Evolutionary conservation across 371 early-diverging fungal species (phyloP).

Genomic region (Mucor irregularis): DNA sequence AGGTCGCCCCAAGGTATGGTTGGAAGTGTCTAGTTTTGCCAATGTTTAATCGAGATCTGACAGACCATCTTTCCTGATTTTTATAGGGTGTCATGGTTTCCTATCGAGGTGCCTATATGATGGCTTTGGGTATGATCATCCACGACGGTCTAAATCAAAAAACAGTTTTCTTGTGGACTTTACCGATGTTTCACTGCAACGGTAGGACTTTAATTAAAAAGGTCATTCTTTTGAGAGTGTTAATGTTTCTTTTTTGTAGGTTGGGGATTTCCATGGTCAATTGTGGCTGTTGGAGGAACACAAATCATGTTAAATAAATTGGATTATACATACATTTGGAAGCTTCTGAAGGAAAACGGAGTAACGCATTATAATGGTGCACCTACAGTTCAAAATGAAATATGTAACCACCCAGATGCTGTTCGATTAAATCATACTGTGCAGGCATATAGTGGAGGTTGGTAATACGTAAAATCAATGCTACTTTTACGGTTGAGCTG

Average conservation of each 20-base stretch:
- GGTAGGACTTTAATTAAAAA: conserved; percentile 15
- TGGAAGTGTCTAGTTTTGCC: too few species aligned
- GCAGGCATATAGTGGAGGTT: conserved; percentile 54
- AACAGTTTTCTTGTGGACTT: conserved; percentile 59
- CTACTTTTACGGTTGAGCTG: neutral
- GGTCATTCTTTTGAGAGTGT: neutral
- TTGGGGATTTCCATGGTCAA: conserved; percentile 70
- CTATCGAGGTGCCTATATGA: conserved; percentile 55
- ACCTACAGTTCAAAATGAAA: conserved; percentile 69
- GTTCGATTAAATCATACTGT: conserved; percentile 42
- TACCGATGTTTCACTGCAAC: conserved; percentile 73
- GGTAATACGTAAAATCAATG: neutral
- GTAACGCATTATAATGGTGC: conserved; percentile 70
- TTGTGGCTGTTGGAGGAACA: conserved; percentile 56
- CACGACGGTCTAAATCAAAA: conserved; percentile 48
- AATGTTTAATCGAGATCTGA: too few species aligned
- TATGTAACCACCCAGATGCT: conserved; percentile 59
- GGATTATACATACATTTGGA: conserved; percentile 66
- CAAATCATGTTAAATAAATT: conserved; percentile 63
- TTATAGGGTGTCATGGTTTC: conserved; percentile 46
- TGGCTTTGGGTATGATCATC: conserved; percentile 51
- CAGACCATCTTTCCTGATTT: too few species aligned
- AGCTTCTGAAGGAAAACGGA: conserved; percentile 42
- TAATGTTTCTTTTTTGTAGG: conserved; percentile 18
- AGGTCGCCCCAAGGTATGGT: conserved; percentile 68